Evolutionary conservation across 106 monocot genomes (phyloP).

Genomic region (Dioscorea zingiberensis): DNA sequence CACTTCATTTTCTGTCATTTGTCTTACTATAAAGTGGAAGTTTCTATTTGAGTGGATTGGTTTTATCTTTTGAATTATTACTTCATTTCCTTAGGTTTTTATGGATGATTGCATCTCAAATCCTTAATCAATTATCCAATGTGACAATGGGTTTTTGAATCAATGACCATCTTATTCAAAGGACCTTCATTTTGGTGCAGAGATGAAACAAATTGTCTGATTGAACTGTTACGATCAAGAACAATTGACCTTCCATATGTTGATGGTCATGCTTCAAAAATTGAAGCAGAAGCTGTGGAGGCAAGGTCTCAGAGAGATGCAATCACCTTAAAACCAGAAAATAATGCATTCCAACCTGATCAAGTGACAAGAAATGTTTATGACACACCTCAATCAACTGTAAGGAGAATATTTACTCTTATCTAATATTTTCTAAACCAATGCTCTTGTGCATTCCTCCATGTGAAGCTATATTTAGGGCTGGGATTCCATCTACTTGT

Average conservation of each 20-base stretch:
- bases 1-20: background rate
- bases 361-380: background rate
- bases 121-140: background rate
- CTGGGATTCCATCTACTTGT: too few relatives aligned
- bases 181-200: conserved; percentile 16
- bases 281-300: conserved; percentile 7
- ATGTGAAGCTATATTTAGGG: background rate
- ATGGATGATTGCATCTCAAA: background rate
- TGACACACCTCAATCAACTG: conserved; percentile 2
- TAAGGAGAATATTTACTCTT: conserved; percentile 10
- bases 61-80: background rate
- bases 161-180: background rate
- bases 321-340: conserved; percentile 3
- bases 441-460: background rate
- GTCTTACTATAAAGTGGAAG: background rate
- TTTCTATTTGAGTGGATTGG: background rate
- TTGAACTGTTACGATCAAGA: conserved; percentile 36
- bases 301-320: conserved; percentile 3
- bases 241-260: conserved; percentile 22
- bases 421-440: background rate
- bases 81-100: background rate
- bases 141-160: background rate
- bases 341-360: background rate
- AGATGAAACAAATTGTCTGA: conserved; percentile 29
- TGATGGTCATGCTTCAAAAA: conserved; percentile 1